A percentile compares a stretch with the other conserved stretches of the same genome.
Conservation (phyloP, 495 filamentous ascomycete species). For the Aspergillus sclerotioniger region DNA sequence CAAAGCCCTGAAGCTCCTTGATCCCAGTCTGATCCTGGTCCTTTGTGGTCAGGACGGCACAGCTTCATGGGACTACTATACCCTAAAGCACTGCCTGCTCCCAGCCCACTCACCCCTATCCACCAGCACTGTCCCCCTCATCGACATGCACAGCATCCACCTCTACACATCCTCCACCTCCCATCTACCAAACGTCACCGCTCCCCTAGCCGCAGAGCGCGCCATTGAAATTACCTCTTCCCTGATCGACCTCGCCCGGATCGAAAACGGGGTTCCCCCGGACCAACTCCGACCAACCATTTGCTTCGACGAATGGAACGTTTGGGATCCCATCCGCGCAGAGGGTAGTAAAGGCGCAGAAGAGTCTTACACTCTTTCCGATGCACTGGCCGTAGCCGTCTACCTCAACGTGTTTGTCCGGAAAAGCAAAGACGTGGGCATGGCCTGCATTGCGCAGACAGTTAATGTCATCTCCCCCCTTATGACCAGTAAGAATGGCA, state of each 20-base stretch:
- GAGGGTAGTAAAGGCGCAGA: constrained; percentile 67
- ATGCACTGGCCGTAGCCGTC: constrained; percentile 69
- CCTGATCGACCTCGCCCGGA: constrained; percentile 71
- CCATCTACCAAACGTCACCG: constrained; percentile 60
- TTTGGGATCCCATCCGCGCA: constrained; percentile 74
- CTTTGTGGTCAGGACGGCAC: constrained; percentile 71
- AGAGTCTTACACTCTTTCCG: constrained; percentile 71
- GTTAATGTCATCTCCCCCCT: constrained; percentile 78
- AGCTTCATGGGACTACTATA: constrained; percentile 69
- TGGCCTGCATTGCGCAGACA: constrained; percentile 79
- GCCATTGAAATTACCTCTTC: constrained; percentile 67
- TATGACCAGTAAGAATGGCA: constrained; percentile 62
- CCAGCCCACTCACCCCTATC: constrained; percentile 38
- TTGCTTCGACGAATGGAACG: constrained; percentile 87
- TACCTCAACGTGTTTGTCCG: constrained; percentile 81
- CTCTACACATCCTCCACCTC: constrained; percentile 62
- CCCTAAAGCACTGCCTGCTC: constrained; percentile 60
- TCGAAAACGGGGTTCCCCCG: constrained; percentile 61
- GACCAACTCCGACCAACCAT: constrained; percentile 60
- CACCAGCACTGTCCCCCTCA: constrained; percentile 52
- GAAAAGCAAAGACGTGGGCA: constrained; percentile 67
- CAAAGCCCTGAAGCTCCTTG: constrained; percentile 66
- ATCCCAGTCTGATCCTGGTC: constrained; percentile 63
- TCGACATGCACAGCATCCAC: constrained; percentile 72
- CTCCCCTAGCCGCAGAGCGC: constrained; percentile 68